These are phyloP conservation scores for Paulownia fortunei DNA, from an alignment of 257 asterid genomes.

Conservation along the genomic window DNA sequence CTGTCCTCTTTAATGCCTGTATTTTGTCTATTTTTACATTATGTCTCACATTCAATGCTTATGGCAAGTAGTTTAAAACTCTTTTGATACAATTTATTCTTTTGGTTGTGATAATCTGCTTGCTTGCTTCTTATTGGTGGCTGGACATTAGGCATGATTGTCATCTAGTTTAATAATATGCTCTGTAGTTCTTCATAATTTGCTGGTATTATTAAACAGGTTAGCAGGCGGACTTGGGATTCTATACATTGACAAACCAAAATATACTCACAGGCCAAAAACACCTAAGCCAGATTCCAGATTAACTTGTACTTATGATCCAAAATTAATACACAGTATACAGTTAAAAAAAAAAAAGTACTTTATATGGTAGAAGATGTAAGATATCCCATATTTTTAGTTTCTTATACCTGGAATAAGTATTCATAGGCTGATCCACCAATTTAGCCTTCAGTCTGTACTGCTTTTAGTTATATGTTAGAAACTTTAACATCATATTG, in stretches of 20 bases:
- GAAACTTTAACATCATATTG: not conserved
- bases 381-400: not conserved
- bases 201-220: not conserved
- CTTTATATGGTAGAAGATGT: not conserved
- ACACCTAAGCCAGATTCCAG: too few relatives aligned
- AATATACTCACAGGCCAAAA: too few relatives aligned
- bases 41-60: slow-evolving; percentile 8
- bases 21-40: not conserved
- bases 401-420: not conserved
- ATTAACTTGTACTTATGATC: too few relatives aligned
- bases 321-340: not conserved
- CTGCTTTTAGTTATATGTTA: not conserved
- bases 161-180: not conserved
- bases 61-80: not conserved
- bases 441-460: not conserved
- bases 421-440: not conserved
- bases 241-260: too few relatives aligned
- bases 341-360: not conserved
- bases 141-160: not conserved
- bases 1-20: slow-evolving; percentile 1
- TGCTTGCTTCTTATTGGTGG: not conserved
- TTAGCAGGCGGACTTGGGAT: not conserved
- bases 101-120: not conserved
- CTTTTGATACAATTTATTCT: not conserved
- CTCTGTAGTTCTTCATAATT: not conserved